These are phyloP conservation scores for Rhipidocladum racemiflorum DNA, from an alignment of 176 grass and related monocot species.

Conservation along the genomic window DNA sequence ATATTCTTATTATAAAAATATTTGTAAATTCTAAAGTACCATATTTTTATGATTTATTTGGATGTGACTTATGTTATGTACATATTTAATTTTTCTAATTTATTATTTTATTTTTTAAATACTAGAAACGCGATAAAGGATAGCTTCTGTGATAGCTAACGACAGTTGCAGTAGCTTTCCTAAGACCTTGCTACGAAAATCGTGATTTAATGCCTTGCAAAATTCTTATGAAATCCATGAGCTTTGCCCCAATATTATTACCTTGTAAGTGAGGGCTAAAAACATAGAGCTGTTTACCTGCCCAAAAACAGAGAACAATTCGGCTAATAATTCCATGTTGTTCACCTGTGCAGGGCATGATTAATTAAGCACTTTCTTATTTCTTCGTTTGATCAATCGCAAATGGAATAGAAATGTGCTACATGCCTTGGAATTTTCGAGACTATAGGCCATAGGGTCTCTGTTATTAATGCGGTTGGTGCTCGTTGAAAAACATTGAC, in stretches of 20 bases:
- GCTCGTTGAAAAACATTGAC: neutral
- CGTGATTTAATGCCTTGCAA: too few relatives aligned
- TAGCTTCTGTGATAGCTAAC: too few relatives aligned
- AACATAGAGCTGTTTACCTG: neutral
- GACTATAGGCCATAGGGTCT: neutral
- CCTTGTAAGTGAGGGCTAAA: neutral
- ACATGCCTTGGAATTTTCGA: neutral
- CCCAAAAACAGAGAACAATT: neutral
- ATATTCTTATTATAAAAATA: too few relatives aligned
- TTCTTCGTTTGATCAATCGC: conserved; percentile 12
- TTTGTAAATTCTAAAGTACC: too few relatives aligned
- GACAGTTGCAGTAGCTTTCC: too few relatives aligned
- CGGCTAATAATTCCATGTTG: neutral
- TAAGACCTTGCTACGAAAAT: too few relatives aligned
- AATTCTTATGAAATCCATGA: neutral
- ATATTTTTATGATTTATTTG: too few relatives aligned
- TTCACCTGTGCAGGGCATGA: neutral
- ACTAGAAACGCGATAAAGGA: too few relatives aligned
- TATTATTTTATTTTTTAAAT: too few relatives aligned
- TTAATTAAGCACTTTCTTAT: neutral
- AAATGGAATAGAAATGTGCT: neutral
- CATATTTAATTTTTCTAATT: too few relatives aligned
- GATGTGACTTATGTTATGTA: too few relatives aligned
- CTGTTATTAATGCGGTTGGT: neutral
- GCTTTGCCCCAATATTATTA: neutral